A percentile compares a stretch with the other conserved stretches of the same genome.
These are phyloP conservation scores for Epichloe amarillans DNA, from an alignment of 2,329 filamentous ascomycete species.

Conservation along the genomic window DNA sequence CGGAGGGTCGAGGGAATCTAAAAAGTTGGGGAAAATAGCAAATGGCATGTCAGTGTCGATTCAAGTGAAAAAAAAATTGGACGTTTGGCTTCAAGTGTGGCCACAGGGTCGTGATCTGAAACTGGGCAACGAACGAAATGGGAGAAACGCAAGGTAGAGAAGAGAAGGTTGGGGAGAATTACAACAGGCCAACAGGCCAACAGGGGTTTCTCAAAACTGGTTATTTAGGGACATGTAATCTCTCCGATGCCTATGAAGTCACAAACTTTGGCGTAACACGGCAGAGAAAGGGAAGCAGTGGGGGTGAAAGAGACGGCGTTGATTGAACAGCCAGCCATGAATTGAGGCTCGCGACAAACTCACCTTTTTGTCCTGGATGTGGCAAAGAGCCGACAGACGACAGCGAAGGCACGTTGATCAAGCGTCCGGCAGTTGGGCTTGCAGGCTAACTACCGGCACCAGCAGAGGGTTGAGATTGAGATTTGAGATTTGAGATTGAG, in stretches of 20 bases:
- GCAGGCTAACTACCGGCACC: constrained; percentile 23
- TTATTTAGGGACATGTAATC: no score
- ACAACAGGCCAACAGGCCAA: neutral
- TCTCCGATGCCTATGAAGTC: neutral
- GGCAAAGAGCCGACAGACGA: constrained; percentile 11
- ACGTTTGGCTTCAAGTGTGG: neutral
- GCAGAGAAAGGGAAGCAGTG: neutral
- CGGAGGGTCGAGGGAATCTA: constrained; percentile 35
- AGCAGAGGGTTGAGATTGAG: constrained; percentile 11
- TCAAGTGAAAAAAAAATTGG: neutral
- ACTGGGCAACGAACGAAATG: neutral
- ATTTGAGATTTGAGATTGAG: constrained; percentile 4
- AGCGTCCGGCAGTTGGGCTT: constrained; percentile 32
- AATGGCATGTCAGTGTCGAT: neutral
- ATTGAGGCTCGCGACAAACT: constrained; percentile 4
- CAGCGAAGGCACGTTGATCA: constrained; percentile 12
- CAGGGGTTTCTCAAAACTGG: neutral
- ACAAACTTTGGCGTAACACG: neutral
- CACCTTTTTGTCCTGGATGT: constrained; percentile 15
- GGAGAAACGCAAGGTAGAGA: neutral
- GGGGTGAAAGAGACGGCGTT: neutral
- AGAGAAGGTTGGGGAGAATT: neutral
- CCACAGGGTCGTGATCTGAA: neutral
- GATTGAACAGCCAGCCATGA: neutral
- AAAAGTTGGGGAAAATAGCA: neutral